Percentiles rank a stretch among this genome's conserved stretches.
phyloP scores from a whole-genome alignment of 257 asterid genomes.

The Solanum okadae region DNA sequence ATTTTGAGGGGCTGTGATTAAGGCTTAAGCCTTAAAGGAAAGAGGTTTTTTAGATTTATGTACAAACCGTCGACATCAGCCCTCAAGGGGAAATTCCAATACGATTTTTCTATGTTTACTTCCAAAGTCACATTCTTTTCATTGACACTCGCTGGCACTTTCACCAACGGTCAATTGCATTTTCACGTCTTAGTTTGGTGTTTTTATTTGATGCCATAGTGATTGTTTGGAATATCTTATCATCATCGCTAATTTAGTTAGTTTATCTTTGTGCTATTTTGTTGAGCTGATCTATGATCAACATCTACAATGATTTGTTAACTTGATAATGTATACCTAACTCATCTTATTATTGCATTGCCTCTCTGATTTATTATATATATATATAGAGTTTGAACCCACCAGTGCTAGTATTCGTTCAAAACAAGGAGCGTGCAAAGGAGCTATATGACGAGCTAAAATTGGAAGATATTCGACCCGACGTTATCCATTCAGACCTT shows the following conservation, averaged over 20 bases:
- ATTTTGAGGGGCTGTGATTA: not conserved
- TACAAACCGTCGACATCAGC: not conserved
- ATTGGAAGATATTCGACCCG: slow-evolving; percentile 64
- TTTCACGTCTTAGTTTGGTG: not conserved
- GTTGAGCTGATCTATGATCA: not conserved
- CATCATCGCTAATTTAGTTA: not conserved
- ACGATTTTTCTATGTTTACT: not conserved
- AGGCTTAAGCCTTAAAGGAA: not conserved
- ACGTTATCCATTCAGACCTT: slow-evolving; percentile 74
- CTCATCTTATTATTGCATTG: not conserved
- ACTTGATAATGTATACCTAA: not conserved
- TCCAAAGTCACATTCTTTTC: not conserved
- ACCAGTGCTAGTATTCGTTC: slow-evolving; percentile 77
- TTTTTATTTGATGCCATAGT: not conserved
- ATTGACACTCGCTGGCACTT: not conserved
- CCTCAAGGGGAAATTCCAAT: not conserved
- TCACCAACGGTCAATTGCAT: not conserved
- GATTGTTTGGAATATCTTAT: not conserved
- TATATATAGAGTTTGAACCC: slow-evolving; percentile 68
- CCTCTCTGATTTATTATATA: not conserved
- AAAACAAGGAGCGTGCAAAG: slow-evolving; percentile 83
- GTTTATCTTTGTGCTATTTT: not conserved
- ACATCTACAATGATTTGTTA: not conserved
- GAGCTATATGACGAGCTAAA: slow-evolving; percentile 57
- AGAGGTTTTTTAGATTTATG: not conserved